Conservation (phyloP, 1,139 yeast genomes). For the Hemisphaericaspora xylanilytica region DNA sequence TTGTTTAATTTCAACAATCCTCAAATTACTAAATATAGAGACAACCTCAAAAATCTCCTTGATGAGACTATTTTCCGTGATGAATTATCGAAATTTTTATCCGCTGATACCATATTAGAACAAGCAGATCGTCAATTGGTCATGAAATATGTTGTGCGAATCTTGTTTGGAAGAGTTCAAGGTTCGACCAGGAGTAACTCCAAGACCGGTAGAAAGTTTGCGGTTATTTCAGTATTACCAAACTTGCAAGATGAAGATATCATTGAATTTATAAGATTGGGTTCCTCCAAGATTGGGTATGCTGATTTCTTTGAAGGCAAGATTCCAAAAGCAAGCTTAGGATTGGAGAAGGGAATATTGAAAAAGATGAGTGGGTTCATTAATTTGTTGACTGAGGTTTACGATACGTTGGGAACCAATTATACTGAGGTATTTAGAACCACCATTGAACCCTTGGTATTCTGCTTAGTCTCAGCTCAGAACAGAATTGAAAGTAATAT, state of each 20-base stretch:
- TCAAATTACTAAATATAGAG: constrained; percentile 63
- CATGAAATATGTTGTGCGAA: constrained; percentile 73
- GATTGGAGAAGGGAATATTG: constrained; percentile 34
- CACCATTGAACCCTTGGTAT: constrained; percentile 60
- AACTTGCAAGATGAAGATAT: constrained; percentile 57
- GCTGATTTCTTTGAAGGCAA: constrained; percentile 29
- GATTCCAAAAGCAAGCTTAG: constrained; percentile 15
- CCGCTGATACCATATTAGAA: constrained; percentile 55
- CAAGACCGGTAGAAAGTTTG: constrained; percentile 70
- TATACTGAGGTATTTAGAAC: constrained; percentile 49
- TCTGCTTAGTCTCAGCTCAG: constrained; percentile 58
- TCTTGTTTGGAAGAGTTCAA: constrained; percentile 86
- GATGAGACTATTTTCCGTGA: constrained; percentile 87
- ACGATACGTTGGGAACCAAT: constrained; percentile 67
- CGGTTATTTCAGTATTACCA: constrained; percentile 71
- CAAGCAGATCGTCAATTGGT: constrained; percentile 55
- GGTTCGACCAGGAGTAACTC: constrained; percentile 56
- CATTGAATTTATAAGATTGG: constrained; percentile 58
- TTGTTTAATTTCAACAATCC: constrained; percentile 65
- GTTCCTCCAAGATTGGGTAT: constrained; percentile 54
- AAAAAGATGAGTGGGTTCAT: constrained; percentile 71
- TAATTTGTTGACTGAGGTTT: constrained; percentile 62
- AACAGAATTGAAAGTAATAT: constrained; percentile 29
- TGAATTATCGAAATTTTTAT: constrained; percentile 66
- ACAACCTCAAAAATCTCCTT: constrained; percentile 67